Percentiles rank a stretch among this genome's conserved stretches.
Conservation (phyloP, 192 early-diverging fungal species). For the Phlyctochytrium bullatum region DNA sequence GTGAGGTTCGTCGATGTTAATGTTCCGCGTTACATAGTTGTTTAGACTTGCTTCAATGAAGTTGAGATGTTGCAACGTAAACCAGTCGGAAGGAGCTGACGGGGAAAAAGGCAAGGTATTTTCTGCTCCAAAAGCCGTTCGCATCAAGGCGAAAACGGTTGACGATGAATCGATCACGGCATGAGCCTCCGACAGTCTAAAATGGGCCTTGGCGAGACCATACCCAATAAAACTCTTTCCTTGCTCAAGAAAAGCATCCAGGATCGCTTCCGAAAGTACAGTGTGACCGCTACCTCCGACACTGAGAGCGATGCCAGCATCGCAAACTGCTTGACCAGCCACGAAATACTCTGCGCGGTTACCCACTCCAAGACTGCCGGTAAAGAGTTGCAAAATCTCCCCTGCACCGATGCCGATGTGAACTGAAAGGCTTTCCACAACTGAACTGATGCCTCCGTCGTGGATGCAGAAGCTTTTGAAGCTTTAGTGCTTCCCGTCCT, state of each 20-base stretch:
- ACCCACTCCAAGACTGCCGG: background rate
- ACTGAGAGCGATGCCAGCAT: constrained; percentile 17
- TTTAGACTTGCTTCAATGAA: background rate
- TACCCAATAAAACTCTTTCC: background rate
- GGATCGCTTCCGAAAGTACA: background rate
- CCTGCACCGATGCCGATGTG: constrained; percentile 24
- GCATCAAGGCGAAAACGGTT: background rate
- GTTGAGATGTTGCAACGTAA: no score
- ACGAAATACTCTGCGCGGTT: constrained; percentile 26
- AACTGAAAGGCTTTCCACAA: constrained; percentile 18
- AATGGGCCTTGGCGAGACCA: background rate
- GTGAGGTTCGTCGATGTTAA: background rate
- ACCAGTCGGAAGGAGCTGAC: no score
- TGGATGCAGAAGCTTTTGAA: no score
- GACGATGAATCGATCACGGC: background rate
- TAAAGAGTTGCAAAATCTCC: constrained; percentile 14
- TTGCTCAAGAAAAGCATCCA: background rate
- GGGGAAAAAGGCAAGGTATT: background rate
- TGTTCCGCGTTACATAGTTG: background rate
- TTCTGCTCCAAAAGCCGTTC: background rate
- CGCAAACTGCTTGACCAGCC: constrained; percentile 17
- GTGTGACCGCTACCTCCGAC: constrained; percentile 15
- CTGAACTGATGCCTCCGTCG: no score
- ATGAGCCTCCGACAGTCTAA: no score
- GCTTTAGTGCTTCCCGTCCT: no score